Evolutionary conservation across 2,329 filamentous ascomycete genomes (phyloP), one percentile per base, ranked within the genome.

Genomic region (Albophoma yamanashiensis): DNA sequence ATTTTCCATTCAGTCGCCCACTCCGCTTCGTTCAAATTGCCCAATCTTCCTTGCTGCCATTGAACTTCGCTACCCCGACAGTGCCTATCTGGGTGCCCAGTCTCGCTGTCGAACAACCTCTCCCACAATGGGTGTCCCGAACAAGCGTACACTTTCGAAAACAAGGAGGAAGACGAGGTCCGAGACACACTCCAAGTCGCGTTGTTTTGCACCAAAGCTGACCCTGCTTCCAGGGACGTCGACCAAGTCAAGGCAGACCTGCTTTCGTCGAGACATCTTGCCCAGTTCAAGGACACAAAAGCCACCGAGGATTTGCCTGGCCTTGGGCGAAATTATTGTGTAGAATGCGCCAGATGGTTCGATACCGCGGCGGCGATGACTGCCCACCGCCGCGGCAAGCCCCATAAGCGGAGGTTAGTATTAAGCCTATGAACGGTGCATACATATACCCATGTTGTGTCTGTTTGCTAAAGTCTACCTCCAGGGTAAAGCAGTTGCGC

Each of bases 341-440:
- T 89, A 20, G 89, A 96, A 75, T 99, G 94, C 74, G 89, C 94
- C 64, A 97, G 96, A 78, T 97, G 91, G 88, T 97, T 95, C 73
- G 93, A 97, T 73, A 89, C 86, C 57, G 89, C 94, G 65, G 74
- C 82, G 67, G 95, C 90, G 67, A 78, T 96, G 61, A 79, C 82
- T 42, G 80, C 84, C 36, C 94, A 99, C 75, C 80, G 81, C 60
- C 91, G 89, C 73, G 91, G 91, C 67, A 99, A 97, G 77, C 91
- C 90, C 64, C 94, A 99, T 76, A 97, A 92, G 83, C 85, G 92
- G 79, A 89, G 89, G 90, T 70, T 56, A 31, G 65, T 64, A 39
- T 22, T 22, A 20, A 14, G 31, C 14, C 25, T 52, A 38, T 14
- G 27, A 5, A 31, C 31, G 22, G 25, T 38, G 9, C 14, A n/a